Conservation (phyloP, 305 asterid species). For the Rubia peregrina region DNA sequence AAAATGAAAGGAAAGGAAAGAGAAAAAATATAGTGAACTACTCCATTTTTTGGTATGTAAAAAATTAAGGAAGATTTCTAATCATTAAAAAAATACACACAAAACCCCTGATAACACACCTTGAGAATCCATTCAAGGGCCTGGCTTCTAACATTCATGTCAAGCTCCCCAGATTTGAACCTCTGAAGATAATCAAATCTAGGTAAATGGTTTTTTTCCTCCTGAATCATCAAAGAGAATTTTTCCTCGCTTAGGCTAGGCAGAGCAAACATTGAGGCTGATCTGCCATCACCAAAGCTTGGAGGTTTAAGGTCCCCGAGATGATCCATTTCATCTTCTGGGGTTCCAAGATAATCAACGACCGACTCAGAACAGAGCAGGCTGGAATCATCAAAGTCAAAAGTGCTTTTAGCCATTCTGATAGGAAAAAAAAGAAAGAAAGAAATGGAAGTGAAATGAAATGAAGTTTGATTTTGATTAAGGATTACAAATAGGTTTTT, state of each 20-base stretch:
- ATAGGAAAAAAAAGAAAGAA: too few relatives aligned
- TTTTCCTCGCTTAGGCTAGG: constrained; percentile 42
- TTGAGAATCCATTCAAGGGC: constrained; percentile 79
- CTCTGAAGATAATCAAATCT: constrained; percentile 56
- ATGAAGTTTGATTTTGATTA: too few relatives aligned
- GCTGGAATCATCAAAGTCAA: constrained; percentile 34
- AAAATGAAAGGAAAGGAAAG: too few relatives aligned
- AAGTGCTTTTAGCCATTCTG: constrained; percentile 17
- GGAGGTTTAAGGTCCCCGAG: constrained; percentile 25
- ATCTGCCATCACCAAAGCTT: constrained; percentile 29
- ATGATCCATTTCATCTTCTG: constrained; percentile 24
- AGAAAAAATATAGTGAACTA: background rate
- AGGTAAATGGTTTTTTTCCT: constrained; percentile 46
- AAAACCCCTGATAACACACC: constrained; percentile 29
- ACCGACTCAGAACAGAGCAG: constrained; percentile 48
- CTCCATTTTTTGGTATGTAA: background rate
- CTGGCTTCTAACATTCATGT: constrained; percentile 49
- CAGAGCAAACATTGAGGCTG: constrained; percentile 29
- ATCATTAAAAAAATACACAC: background rate
- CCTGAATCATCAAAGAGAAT: constrained; percentile 47
- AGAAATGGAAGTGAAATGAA: background rate
- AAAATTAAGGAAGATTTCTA: background rate
- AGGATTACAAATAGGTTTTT: constrained; percentile 12
- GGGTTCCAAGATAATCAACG: constrained; percentile 37
- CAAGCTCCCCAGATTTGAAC: constrained; percentile 65